A percentile compares a stretch with the other conserved stretches of the same genome.
These are phyloP conservation scores for Cavenderia fasciculata DNA, from an alignment of 78 protist genomes.

Conservation along the genomic window DNA sequence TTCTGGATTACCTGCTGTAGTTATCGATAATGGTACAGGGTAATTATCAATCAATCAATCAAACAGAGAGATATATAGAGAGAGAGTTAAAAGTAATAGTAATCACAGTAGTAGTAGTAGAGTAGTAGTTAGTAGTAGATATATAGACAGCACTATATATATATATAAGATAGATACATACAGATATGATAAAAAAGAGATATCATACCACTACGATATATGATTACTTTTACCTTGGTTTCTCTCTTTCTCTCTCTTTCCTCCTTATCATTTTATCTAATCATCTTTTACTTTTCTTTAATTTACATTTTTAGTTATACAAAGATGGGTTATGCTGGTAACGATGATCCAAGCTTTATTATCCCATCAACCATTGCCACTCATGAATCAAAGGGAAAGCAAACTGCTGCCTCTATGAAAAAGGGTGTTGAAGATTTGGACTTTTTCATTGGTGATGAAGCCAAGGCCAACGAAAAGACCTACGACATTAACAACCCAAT, in stretches of 20 bases:
- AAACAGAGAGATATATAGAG: too few species aligned
- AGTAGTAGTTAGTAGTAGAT: too few species aligned
- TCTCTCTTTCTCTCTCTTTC: neutral
- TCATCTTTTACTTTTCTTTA: neutral
- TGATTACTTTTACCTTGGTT: too few species aligned
- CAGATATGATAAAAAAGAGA: too few species aligned
- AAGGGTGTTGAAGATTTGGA: constrained; percentile 98
- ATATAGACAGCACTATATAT: too few species aligned
- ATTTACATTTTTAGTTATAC: constrained; percentile 91
- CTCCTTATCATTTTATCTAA: neutral
- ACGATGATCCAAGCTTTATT: constrained; percentile 95
- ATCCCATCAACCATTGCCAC: constrained; percentile 96
- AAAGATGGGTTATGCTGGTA: constrained; percentile 99
- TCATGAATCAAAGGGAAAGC: constrained; percentile 80
- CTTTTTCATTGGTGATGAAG: constrained; percentile 97
- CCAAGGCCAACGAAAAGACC: constrained; percentile 79
- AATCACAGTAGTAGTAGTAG: too few species aligned
- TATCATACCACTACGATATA: too few species aligned
- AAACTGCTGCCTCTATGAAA: constrained; percentile 81
- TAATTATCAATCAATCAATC: constrained; percentile 24
- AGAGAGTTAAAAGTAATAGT: too few species aligned
- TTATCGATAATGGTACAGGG: constrained; percentile 98
- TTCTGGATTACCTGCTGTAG: constrained; percentile 93
- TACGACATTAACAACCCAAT: constrained; percentile 92
- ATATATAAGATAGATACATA: too few species aligned